Evolutionary conservation across 2,329 filamentous ascomycete genomes (phyloP).

Genomic region (Teratosphaeria epicoccoides): DNA sequence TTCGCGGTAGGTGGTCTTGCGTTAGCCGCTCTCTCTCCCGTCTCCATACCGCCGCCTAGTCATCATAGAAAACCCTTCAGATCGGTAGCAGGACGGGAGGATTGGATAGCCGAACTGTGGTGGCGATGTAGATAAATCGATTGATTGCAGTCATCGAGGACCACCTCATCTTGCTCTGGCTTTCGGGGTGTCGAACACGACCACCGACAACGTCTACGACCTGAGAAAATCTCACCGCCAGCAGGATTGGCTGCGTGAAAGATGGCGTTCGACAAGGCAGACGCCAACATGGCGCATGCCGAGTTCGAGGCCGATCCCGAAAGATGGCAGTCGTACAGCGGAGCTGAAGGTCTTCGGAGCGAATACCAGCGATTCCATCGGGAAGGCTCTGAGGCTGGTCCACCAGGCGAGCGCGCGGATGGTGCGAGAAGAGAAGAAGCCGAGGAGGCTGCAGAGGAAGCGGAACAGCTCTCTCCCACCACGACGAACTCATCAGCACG

Average conservation of each 20-base stretch:
- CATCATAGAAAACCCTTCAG: too few relatives aligned
- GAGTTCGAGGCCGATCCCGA: constrained; percentile 43
- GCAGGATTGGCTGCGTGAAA: background rate
- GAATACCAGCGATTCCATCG: constrained; percentile 42
- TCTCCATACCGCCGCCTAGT: too few relatives aligned
- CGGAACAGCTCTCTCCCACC: constrained; percentile 3
- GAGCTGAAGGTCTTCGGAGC: constrained; percentile 40
- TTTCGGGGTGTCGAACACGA: too few relatives aligned
- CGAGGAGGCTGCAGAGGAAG: constrained; percentile 39
- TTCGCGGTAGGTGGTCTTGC: too few relatives aligned
- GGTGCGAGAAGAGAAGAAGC: constrained; percentile 1
- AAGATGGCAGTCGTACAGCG: constrained; percentile 30
- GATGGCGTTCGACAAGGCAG: constrained; percentile 23
- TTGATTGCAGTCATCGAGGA: too few relatives aligned
- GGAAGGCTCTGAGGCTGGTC: background rate
- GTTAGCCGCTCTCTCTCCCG: too few relatives aligned
- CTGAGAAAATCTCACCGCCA: background rate
- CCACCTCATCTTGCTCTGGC: too few relatives aligned
- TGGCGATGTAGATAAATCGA: too few relatives aligned
- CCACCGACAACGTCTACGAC: background rate
- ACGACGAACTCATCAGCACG: background rate
- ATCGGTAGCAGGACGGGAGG: too few relatives aligned
- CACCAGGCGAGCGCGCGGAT: background rate
- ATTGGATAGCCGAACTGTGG: too few relatives aligned
- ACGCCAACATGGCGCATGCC: constrained; percentile 42